Evolutionary conservation across 2,329 filamentous ascomycete species (phyloP), one percentile per base, ranked within the genome.

Genomic region (Ophiostoma novo-ulmi): DNA sequence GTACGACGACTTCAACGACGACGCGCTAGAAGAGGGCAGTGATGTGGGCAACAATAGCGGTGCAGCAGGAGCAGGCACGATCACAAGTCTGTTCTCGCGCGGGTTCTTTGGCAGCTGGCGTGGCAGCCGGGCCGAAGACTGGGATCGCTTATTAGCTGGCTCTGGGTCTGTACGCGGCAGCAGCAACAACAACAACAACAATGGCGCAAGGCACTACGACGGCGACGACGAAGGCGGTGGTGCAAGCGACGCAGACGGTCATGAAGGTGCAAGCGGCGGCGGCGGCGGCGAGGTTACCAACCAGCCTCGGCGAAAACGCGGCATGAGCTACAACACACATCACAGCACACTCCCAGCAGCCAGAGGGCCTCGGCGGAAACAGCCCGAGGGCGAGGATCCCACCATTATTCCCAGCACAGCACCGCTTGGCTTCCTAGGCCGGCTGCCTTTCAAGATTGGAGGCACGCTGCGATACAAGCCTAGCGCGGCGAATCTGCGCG

Each of bases 321-420:
- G 88, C 55, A 97, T 97, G 94, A 97, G 89, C 80, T 98, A 97
- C 79, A 92, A 92, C 55, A 91, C 91, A n/a, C 36, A 66, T n/a
- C 36, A 97, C 79, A 92, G 92, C 55, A 91, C 91, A 22, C 22
- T 44, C 13, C 65, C 65, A n/a, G 22, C 38, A 8, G 41, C 22
- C 44, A 84, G 84, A 85, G 35, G 81, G 8, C n/a, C 22, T 35
- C 70, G 71, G 36, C 66, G 52, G 8, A 71, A 70, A 17, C n/a
- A n/a, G 7, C 41, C 76, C 7, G 78, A 75, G 68, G 79, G 84
- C 82, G 81, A 93, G 81, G 93, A 97, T 77, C 91, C 93, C 11
- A 96, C 92, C 4, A 88, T 97, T n/a, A 96, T 97, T 69, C 93
- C 93, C 0, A 92, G 90, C 76, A 94, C 92, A 4, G 92, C 91